These are phyloP conservation scores for Trametes sp. DNA, from an alignment of 1,284 basidiomycete species.

Conservation along the genomic window DNA sequence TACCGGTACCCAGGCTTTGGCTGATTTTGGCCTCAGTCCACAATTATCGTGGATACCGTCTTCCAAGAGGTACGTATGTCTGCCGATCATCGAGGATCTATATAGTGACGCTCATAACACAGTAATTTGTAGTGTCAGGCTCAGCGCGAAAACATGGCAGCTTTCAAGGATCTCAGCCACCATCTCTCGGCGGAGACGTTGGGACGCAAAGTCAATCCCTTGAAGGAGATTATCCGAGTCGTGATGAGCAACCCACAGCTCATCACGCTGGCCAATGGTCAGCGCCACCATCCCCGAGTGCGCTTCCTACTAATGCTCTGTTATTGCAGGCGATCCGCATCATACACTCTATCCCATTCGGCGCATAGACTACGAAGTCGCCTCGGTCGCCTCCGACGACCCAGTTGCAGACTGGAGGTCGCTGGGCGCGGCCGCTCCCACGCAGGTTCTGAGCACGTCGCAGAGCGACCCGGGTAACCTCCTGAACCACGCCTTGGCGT, in stretches of 20 bases:
- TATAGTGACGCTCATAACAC: no score
- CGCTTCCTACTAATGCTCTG: neutral
- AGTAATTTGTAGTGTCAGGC: no score
- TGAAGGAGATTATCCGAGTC: conserved; percentile 49
- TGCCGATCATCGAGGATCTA: no score
- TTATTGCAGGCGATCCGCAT: conserved; percentile 47
- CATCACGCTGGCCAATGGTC: conserved; percentile 51
- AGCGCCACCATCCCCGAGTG: neutral
- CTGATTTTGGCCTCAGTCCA: no score
- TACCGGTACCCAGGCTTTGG: no score
- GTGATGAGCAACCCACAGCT: conserved; percentile 41
- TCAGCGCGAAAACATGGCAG: neutral
- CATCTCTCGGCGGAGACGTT: conserved; percentile 46
- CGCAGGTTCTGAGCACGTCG: conserved; percentile 41
- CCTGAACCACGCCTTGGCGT: conserved; percentile 47
- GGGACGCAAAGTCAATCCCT: conserved; percentile 42
- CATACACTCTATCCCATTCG: conserved; percentile 49
- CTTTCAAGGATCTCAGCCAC: conserved; percentile 41
- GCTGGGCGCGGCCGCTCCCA: conserved; percentile 35
- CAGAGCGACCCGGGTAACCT: conserved; percentile 41
- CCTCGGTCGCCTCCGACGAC: conserved; percentile 41
- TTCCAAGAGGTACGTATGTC: no score
- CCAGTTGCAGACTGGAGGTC: conserved; percentile 42
- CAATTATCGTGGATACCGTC: no score
- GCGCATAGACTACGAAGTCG: conserved; percentile 48